These are phyloP conservation scores for Ambrosiella beaveri DNA, from an alignment of 2,329 filamentous ascomycete species.

Conservation along the genomic window DNA sequence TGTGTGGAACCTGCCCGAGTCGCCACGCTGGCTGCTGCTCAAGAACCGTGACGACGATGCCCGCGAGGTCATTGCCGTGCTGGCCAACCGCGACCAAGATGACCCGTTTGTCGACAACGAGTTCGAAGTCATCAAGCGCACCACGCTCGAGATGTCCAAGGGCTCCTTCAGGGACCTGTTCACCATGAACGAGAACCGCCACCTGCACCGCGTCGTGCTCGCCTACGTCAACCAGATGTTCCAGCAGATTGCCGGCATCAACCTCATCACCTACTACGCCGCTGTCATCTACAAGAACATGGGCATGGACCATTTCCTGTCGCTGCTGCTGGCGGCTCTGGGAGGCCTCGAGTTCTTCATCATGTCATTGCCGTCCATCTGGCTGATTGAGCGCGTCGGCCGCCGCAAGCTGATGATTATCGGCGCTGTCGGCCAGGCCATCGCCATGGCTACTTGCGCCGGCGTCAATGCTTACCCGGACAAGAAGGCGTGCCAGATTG, in stretches of 20 bases:
- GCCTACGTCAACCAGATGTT: slow-evolving; percentile 47
- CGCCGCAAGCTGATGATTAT: slow-evolving; percentile 57
- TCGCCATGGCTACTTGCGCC: slow-evolving; percentile 43
- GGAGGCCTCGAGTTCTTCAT: slow-evolving; percentile 35
- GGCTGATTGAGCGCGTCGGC: slow-evolving; percentile 48
- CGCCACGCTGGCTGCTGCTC: slow-evolving; percentile 31
- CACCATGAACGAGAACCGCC: slow-evolving; percentile 34
- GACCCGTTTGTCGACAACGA: slow-evolving; percentile 42
- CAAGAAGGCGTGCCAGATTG: slow-evolving; percentile 32
- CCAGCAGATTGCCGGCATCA: slow-evolving; percentile 46
- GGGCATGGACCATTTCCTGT: slow-evolving; percentile 34
- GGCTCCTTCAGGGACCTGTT: slow-evolving; percentile 40
- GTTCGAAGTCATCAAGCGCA: slow-evolving; percentile 43
- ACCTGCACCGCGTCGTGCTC: slow-evolving; percentile 37
- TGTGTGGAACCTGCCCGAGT: slow-evolving; percentile 35
- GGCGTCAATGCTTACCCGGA: slow-evolving; percentile 23
- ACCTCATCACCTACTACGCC: slow-evolving; percentile 47
- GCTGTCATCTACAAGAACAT: slow-evolving; percentile 35
- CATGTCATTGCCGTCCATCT: slow-evolving; percentile 26
- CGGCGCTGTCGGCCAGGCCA: slow-evolving; percentile 40
- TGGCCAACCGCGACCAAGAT: slow-evolving; percentile 36
- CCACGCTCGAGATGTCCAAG: slow-evolving; percentile 46
- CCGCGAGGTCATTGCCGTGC: slow-evolving; percentile 28
- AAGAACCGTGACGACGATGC: slow-evolving; percentile 31
- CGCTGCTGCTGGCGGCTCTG: slow-evolving; percentile 30